Percentiles rank a stretch among this genome's conserved stretches.
These are phyloP conservation scores for Trichoderma reesei DNA, from an alignment of 495 filamentous ascomycete species.

Conservation along the genomic window DNA sequence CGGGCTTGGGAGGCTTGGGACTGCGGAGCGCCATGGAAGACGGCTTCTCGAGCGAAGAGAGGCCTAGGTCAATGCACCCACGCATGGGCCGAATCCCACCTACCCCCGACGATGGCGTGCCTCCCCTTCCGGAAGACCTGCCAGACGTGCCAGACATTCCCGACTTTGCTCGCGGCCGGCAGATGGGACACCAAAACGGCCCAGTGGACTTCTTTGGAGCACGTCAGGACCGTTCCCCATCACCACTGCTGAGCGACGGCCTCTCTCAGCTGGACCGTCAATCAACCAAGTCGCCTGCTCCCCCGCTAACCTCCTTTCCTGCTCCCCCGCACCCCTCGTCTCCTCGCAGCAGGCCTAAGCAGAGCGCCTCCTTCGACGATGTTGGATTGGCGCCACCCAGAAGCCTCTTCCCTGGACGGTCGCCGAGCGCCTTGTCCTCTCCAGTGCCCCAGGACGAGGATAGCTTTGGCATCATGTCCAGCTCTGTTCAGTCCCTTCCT, in stretches of 20 bases:
- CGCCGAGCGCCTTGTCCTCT: conserved; percentile 39
- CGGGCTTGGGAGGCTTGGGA: conserved; percentile 26
- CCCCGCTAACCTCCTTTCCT: conserved; percentile 2
- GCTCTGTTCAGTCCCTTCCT: conserved; percentile 35
- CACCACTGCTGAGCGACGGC: conserved; percentile 20
- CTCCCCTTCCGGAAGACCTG: conserved; percentile 10
- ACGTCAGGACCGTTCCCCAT: conserved; percentile 35
- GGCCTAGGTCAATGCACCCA: conserved; percentile 65
- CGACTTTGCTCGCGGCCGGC: conserved; percentile 19
- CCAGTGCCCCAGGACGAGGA: conserved; percentile 31
- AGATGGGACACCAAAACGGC: conserved; percentile 22
- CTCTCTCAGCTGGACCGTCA: conserved; percentile 12
- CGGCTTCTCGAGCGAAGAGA: conserved; percentile 33
- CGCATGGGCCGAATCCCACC: conserved; percentile 56
- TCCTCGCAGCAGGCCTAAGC: conserved; percentile 32
- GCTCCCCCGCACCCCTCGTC: not conserved
- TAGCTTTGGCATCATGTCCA: conserved; percentile 23
- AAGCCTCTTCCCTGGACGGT: conserved; percentile 35
- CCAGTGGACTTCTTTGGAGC: conserved; percentile 27
- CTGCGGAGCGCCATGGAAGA: conserved; percentile 50
- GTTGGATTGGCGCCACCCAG: conserved; percentile 32
- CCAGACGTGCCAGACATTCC: conserved; percentile 3
- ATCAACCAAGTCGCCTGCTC: conserved; percentile 15
- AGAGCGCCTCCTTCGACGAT: conserved; percentile 31
- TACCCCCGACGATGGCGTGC: conserved; percentile 38